Percentiles rank a stretch among this genome's conserved stretches.
Evolutionary conservation across 768 basidiomycete genomes (phyloP).

Genomic region (Boletus reticuloceps): DNA sequence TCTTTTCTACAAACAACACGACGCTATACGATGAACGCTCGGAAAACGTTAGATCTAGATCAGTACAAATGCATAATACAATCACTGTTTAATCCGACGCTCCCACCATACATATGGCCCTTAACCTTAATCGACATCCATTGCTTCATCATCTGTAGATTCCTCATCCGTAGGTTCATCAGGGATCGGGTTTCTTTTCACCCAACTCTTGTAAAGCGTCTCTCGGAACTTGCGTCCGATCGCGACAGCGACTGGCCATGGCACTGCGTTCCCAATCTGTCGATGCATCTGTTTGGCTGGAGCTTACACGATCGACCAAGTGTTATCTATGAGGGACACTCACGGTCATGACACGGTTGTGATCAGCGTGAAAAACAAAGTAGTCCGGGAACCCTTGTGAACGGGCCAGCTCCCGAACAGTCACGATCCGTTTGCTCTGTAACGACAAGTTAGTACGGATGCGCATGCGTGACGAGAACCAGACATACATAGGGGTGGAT

Average conservation of each 20-base stretch:
- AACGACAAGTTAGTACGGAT: neutral
- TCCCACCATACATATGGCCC: no score
- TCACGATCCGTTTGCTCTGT: slow-evolving; percentile 68
- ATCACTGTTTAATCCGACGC: no score
- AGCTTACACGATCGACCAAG: neutral
- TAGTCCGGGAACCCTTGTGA: slow-evolving; percentile 82
- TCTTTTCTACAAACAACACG: no score
- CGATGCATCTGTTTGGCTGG: slow-evolving; percentile 60
- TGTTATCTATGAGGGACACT: slow-evolving; percentile 20
- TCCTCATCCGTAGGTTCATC: slow-evolving; percentile 30
- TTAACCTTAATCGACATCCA: slow-evolving; percentile 34
- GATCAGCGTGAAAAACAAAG: slow-evolving; percentile 57
- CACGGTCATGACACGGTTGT: slow-evolving; percentile 59
- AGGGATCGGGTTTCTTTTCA: slow-evolving; percentile 20
- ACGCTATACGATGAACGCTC: no score
- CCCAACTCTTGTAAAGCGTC: slow-evolving; percentile 54
- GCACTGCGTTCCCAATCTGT: slow-evolving; percentile 81
- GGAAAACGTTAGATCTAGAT: no score
- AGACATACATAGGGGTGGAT: slow-evolving; percentile 62
- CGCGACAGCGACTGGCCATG: slow-evolving; percentile 61
- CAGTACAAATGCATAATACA: no score
- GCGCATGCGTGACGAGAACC: neutral
- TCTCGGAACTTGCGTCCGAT: slow-evolving; percentile 61
- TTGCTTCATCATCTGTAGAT: slow-evolving; percentile 20
- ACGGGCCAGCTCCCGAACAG: slow-evolving; percentile 73